Evolutionary conservation across 495 filamentous ascomycete species (phyloP).

Genomic region (Xylaria acuta): DNA sequence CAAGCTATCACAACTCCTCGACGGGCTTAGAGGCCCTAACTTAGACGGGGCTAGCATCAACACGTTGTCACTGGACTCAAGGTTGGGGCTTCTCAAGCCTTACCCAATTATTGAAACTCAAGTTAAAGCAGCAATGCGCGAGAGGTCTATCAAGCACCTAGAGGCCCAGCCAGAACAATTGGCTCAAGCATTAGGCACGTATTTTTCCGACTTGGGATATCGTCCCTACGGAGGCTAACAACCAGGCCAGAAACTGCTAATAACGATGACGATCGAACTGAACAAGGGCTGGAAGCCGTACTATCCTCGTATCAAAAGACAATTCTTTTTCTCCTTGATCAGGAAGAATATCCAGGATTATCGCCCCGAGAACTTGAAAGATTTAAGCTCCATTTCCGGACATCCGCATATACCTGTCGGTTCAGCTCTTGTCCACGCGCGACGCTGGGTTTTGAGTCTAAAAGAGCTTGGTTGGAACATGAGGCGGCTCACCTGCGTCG

Average conservation of each 20-base stretch:
- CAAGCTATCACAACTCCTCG: neutral
- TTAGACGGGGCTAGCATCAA: too few relatives aligned
- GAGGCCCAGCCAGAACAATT: too few relatives aligned
- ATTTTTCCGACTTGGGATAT: too few relatives aligned
- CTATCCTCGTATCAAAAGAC: neutral
- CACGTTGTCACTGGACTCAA: too few relatives aligned
- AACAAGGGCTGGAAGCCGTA: neutral
- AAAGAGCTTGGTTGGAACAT: neutral
- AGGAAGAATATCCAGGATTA: neutral
- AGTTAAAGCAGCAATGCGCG: too few relatives aligned
- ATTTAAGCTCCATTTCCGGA: neutral
- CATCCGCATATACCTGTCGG: neutral
- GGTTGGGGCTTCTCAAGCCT: too few relatives aligned
- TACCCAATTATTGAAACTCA: too few relatives aligned
- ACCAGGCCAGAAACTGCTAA: too few relatives aligned
- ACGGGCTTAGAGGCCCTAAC: too few relatives aligned
- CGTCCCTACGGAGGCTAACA: too few relatives aligned
- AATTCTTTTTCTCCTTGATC: neutral
- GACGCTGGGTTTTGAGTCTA: neutral
- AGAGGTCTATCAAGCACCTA: too few relatives aligned
- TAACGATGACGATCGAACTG: neutral
- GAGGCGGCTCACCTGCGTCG: neutral
- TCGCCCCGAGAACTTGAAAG: neutral
- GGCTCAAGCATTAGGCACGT: too few relatives aligned
- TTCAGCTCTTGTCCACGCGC: neutral